These are phyloP conservation scores for Collybia nuda DNA, from an alignment of 768 basidiomycete genomes.

Conservation along the genomic window DNA sequence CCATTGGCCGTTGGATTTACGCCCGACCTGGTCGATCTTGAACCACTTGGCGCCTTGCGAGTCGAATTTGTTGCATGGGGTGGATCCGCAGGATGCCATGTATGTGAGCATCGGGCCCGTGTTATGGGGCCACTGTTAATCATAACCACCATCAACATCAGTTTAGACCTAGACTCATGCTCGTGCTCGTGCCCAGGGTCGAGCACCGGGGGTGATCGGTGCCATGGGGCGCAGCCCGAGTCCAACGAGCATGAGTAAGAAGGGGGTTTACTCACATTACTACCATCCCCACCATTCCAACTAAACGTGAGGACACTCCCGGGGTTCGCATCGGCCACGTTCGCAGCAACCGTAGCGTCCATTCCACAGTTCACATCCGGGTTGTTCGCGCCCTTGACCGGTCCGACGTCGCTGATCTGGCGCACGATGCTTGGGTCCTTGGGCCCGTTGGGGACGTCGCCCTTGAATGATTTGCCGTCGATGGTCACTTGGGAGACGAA, in stretches of 20 bases:
- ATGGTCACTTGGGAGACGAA: conserved; percentile 37
- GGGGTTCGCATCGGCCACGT: conserved; percentile 56
- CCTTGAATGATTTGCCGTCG: conserved; percentile 35
- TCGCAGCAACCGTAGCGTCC: conserved; percentile 45
- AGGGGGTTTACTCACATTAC: conserved; percentile 29
- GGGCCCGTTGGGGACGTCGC: conserved; percentile 25
- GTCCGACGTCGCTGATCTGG: conserved; percentile 33
- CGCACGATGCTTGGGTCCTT: conserved; percentile 35
- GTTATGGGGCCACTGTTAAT: conserved; percentile 48
- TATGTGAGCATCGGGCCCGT: conserved; percentile 76
- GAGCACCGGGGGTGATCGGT: too few relatives aligned
- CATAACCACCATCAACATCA: too few relatives aligned
- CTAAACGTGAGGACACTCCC: conserved; percentile 54
- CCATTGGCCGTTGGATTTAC: conserved; percentile 44
- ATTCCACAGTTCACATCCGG: conserved; percentile 60
- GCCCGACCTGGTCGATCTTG: conserved; percentile 62
- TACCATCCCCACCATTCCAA: conserved; percentile 52
- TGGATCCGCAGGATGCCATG: conserved; percentile 60
- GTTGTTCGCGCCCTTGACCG: conserved; percentile 57
- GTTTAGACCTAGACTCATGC: too few relatives aligned
- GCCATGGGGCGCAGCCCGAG: too few relatives aligned
- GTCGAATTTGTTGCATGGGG: conserved; percentile 61
- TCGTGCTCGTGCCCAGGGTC: too few relatives aligned
- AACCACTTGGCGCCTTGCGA: conserved; percentile 65
- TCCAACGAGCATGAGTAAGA: background rate